Base-by-base conservation (phyloP, 2,329 filamentous ascomycete genomes). In the Aureobasidium sp. region DNA sequence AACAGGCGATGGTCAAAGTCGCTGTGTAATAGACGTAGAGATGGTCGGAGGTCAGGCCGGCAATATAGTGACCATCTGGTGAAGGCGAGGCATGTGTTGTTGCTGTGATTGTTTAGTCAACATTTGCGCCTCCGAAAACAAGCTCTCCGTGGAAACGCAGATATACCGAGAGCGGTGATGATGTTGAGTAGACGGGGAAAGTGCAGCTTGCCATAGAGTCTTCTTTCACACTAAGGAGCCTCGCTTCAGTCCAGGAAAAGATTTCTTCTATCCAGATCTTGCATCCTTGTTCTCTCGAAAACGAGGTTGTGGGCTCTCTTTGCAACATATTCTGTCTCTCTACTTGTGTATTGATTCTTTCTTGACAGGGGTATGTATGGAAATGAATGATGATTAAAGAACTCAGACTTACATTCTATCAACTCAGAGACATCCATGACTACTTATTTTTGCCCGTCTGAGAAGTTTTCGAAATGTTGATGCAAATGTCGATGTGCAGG, bases 11-110 rank as follows among this genome's bases (percentile, higher is more conserved):
- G 14, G 74, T 58, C 30, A 74, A 63, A n/a, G 1, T 74, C 72
- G 45, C 63, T 62, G 74, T 68, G 47, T 70, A 73, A 64, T 73
- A 75, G 59, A 78, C 70, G 37, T 76, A 71, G 29, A 78, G 70
- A 58, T 74, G 72, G 36, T 71, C 66, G 64, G 69, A 68, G 7
- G 67, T 69, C 55, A 78, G 70, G 32, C 69, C 71, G 32, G 76
- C 76, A 39, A 75, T 68, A 66, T 76, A 71, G 5, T 69, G 66
- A 57, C 71, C 74, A 62, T 73, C 69, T 4, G 74, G 74, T 7
- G 75, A 78, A 0, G 71, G 67, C n/a, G 75, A 67, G 3, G 75
- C 69, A 51, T 66, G 64, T 29, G 66, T 64, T 25, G 59, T 62
- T 25, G 66, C 68, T 70, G 42, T 11, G 10, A 27, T 14, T 1